phyloP scores from a whole-genome alignment of 148 eudicot genomes.

The Rhododendron williamsianum region DNA sequence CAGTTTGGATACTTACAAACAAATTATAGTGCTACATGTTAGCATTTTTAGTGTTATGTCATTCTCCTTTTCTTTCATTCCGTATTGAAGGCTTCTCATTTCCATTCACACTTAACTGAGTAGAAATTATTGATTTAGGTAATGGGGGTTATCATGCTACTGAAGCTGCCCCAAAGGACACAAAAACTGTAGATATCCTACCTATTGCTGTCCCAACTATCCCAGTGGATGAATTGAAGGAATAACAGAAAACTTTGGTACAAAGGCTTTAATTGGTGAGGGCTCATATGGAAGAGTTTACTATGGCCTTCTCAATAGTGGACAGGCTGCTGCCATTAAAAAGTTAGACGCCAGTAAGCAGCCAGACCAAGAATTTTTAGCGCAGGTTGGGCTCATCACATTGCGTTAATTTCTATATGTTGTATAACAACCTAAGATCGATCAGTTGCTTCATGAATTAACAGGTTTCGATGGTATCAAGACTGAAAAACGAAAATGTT shows the following conservation, averaged over 20 bases:
- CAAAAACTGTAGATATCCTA: slow-evolving; percentile 42
- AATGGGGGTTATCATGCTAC: slow-evolving; percentile 51
- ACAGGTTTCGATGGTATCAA: slow-evolving; percentile 69
- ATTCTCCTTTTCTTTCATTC: background rate
- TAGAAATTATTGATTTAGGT: slow-evolving; percentile 33
- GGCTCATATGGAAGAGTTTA: slow-evolving; percentile 71
- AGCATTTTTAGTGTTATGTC: background rate
- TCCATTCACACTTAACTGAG: background rate
- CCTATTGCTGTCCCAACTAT: slow-evolving; percentile 62
- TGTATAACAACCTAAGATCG: background rate
- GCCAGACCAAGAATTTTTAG: slow-evolving; percentile 63
- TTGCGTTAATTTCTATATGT: no score
- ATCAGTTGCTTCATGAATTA: background rate
- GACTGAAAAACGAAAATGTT: slow-evolving; percentile 61
- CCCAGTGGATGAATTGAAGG: slow-evolving; percentile 58
- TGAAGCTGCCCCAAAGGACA: slow-evolving; percentile 51
- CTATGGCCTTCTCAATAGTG: slow-evolving; percentile 51
- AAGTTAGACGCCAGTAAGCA: slow-evolving; percentile 67
- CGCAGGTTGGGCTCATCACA: slow-evolving; percentile 34
- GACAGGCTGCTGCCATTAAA: slow-evolving; percentile 58
- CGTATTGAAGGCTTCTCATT: background rate
- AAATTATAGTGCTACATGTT: background rate
- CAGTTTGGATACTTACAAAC: background rate
- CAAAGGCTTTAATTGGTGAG: slow-evolving; percentile 58
- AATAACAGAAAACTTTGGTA: slow-evolving; percentile 61